These are phyloP conservation scores for Talaromyces wortmannii DNA, from an alignment of 495 filamentous ascomycete genomes.

Conservation along the genomic window DNA sequence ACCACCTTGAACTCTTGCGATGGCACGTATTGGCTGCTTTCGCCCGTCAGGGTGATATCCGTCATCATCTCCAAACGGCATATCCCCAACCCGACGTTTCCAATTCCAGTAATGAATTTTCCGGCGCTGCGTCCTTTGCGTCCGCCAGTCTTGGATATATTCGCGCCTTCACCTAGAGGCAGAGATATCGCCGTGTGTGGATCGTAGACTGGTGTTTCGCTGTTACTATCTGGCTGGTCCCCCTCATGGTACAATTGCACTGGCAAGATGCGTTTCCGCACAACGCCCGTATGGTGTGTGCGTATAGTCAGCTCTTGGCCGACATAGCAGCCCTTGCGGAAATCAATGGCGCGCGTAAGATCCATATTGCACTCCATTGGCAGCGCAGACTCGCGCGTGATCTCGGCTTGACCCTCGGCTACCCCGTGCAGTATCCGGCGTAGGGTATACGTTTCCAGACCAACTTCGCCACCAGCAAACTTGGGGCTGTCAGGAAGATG, in stretches of 20 bases:
- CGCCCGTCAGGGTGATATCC: constrained; percentile 57
- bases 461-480: constrained; percentile 25
- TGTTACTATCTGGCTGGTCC: constrained; percentile 23
- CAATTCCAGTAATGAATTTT: constrained; percentile 67
- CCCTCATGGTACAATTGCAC: constrained; percentile 59
- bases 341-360: constrained; percentile 75
- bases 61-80: constrained; percentile 91
- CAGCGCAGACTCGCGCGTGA: constrained; percentile 59
- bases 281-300: constrained; percentile 87
- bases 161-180: constrained; percentile 24
- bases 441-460: constrained; percentile 49
- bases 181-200: constrained; percentile 20
- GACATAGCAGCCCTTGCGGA: constrained; percentile 93
- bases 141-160: constrained; percentile 37
- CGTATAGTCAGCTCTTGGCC: constrained; percentile 95
- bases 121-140: constrained; percentile 63
- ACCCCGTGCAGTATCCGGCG: constrained; percentile 73
- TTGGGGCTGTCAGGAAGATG: constrained; percentile 29
- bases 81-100: constrained; percentile 82
- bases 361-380: constrained; percentile 85
- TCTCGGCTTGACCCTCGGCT: constrained; percentile 76
- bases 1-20: constrained; percentile 49
- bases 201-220: constrained; percentile 46
- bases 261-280: constrained; percentile 84
- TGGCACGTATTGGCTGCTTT: constrained; percentile 45